These are phyloP conservation scores for Trichocladium uniseriatum DNA, from an alignment of 495 filamentous ascomycete species.

Conservation along the genomic window DNA sequence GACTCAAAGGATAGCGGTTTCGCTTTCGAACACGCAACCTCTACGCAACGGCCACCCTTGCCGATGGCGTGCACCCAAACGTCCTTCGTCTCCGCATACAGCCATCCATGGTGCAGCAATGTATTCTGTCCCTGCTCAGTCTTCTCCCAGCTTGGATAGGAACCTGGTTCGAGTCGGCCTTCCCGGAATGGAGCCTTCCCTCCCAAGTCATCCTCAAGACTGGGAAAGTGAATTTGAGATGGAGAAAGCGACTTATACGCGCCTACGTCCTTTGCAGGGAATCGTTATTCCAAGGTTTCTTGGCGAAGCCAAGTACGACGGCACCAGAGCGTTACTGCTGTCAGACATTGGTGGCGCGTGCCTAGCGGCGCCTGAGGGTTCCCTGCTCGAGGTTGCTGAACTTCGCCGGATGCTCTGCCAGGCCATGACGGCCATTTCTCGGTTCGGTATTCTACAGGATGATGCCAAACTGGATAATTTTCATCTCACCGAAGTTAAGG, in stretches of 20 bases:
- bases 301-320: slow-evolving; percentile 10
- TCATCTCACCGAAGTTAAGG: slow-evolving; percentile 4
- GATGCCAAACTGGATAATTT: slow-evolving; percentile 14
- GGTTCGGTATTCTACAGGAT: slow-evolving; percentile 4
- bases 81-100: not conserved
- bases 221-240: slow-evolving; percentile 8
- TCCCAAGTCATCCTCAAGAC: slow-evolving; percentile 6
- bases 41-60: slow-evolving; percentile 2
- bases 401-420: slow-evolving; percentile 7
- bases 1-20: no score
- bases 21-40: slow-evolving; percentile 13
- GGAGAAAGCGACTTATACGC: slow-evolving; percentile 14
- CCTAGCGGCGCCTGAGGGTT: slow-evolving; percentile 6
- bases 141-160: not conserved
- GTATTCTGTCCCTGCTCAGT: no score
- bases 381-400: slow-evolving; percentile 4
- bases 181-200: slow-evolving; percentile 16
- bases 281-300: slow-evolving; percentile 8
- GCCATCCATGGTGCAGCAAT: no score
- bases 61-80: slow-evolving; percentile 1
- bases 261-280: slow-evolving; percentile 10
- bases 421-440: slow-evolving; percentile 6
- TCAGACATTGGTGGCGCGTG: slow-evolving; percentile 12
- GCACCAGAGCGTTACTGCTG: slow-evolving; percentile 5
- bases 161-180: slow-evolving; percentile 3